Evolutionary conservation across 2,329 filamentous ascomycete species (phyloP).

Genomic region (Pyrenophora graminea): DNA sequence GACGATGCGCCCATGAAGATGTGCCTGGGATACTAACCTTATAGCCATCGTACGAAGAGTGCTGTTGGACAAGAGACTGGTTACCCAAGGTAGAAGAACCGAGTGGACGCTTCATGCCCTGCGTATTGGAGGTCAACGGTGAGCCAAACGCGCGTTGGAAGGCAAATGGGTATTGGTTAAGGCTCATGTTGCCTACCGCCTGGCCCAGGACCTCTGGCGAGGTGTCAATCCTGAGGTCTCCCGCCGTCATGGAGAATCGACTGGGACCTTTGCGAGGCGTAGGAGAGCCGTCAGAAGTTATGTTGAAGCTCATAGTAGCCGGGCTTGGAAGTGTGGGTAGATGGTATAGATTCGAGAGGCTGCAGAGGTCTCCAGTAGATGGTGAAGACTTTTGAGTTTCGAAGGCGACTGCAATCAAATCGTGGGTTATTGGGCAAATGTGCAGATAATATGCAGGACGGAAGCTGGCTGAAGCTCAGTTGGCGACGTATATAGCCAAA

Average conservation of each 20-base stretch:
- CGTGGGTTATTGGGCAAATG: conserved; percentile 35
- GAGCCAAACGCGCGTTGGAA: conserved; percentile 25
- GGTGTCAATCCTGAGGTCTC: conserved; percentile 40
- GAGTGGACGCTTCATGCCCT: conserved; percentile 48
- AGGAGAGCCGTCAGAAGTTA: conserved; percentile 49
- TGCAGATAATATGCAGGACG: conserved; percentile 44
- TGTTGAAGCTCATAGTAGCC: conserved; percentile 44
- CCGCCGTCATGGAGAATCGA: conserved; percentile 36
- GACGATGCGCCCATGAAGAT: background rate
- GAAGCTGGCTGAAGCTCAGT: conserved; percentile 28
- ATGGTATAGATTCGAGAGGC: conserved; percentile 42
- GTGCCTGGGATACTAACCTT: conserved; percentile 34
- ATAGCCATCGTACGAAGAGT: conserved; percentile 29
- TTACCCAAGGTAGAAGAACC: conserved; percentile 45
- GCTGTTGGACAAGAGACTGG: conserved; percentile 26
- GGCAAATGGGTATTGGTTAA: conserved; percentile 26
- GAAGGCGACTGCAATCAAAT: conserved; percentile 14
- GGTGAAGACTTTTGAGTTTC: conserved; percentile 4
- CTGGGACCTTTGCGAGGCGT: conserved; percentile 45
- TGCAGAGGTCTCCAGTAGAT: conserved; percentile 8
- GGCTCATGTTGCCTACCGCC: conserved; percentile 38
- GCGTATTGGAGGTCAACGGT: conserved; percentile 42
- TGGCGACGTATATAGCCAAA: conserved; percentile 45
- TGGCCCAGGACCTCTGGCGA: conserved; percentile 42
- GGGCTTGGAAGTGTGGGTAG: conserved; percentile 29